These are phyloP conservation scores for Candida saitoana DNA, from an alignment of 805 yeast species.

Conservation along the genomic window DNA sequence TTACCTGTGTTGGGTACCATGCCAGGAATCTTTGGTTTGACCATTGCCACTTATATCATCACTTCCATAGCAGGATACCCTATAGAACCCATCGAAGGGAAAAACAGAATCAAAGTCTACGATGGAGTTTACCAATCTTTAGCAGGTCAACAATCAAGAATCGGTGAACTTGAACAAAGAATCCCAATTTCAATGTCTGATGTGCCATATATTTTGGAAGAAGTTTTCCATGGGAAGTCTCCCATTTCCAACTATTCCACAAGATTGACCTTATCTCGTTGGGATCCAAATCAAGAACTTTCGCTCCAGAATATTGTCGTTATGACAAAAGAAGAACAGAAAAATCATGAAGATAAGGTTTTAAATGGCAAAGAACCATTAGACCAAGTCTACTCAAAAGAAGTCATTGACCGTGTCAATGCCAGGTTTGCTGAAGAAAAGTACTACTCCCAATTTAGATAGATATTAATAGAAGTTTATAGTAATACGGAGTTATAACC, in stretches of 20 bases:
- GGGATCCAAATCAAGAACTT: constrained; percentile 70
- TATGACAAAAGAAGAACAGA: constrained; percentile 85
- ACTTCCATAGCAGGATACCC: constrained; percentile 84
- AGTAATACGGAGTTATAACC: neutral
- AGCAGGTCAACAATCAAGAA: constrained; percentile 81
- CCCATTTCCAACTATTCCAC: constrained; percentile 82
- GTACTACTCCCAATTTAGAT: constrained; percentile 57
- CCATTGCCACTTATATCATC: constrained; percentile 79
- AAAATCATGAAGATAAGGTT: constrained; percentile 70
- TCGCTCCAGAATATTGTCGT: constrained; percentile 77
- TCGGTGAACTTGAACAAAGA: constrained; percentile 68
- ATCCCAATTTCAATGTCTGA: constrained; percentile 73
- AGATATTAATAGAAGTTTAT: constrained; percentile 1
- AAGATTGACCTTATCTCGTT: constrained; percentile 71
- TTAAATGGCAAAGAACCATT: constrained; percentile 62
- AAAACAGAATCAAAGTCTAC: constrained; percentile 78
- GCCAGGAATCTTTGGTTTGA: constrained; percentile 94
- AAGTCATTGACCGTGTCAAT: constrained; percentile 53
- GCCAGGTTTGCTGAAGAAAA: constrained; percentile 71
- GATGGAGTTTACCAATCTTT: constrained; percentile 78
- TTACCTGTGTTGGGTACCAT: constrained; percentile 94
- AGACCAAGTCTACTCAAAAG: constrained; percentile 58
- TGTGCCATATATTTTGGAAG: constrained; percentile 81
- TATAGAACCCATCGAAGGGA: constrained; percentile 86
- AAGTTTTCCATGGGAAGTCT: constrained; percentile 88